phyloP scores from a whole-genome alignment of 1,284 basidiomycete species.

The Fomes fomentarius region DNA sequence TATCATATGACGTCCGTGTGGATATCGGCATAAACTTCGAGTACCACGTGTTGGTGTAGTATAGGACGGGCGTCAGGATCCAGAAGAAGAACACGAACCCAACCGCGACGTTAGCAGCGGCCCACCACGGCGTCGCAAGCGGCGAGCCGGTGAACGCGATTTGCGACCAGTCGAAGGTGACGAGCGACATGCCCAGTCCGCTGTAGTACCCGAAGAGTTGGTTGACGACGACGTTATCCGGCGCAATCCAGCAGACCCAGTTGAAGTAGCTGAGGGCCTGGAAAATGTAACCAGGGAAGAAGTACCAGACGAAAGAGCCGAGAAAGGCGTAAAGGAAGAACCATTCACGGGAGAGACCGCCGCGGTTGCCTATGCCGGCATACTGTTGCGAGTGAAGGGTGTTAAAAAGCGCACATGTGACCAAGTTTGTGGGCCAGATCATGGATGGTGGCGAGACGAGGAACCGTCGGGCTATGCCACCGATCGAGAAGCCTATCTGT shows the following conservation, averaged over 20 bases:
- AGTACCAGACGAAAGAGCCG: constrained; percentile 34
- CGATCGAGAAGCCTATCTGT: constrained; percentile 84
- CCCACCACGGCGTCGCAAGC: constrained; percentile 37
- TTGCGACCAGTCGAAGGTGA: constrained; percentile 45
- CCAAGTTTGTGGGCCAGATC: constrained; percentile 69
- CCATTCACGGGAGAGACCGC: constrained; percentile 54
- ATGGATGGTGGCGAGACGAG: constrained; percentile 74
- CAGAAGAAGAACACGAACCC: constrained; percentile 42
- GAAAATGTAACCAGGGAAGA: constrained; percentile 53
- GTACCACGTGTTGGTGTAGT: constrained; percentile 44
- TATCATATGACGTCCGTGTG: constrained; percentile 38
- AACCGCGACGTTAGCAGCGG: constrained; percentile 33
- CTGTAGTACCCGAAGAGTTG: constrained; percentile 77
- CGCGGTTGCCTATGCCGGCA: constrained; percentile 61
- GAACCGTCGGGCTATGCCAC: constrained; percentile 62
- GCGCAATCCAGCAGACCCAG: constrained; percentile 68
- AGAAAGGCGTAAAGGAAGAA: constrained; percentile 35
- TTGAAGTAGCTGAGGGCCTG: constrained; percentile 47
- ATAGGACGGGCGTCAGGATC: constrained; percentile 67
- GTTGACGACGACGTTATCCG: constrained; percentile 72
- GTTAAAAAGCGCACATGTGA: constrained; percentile 84
- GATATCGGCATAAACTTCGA: constrained; percentile 44
- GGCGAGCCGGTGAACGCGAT: constrained; percentile 36
- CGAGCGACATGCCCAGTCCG: constrained; percentile 76
- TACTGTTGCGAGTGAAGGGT: constrained; percentile 69